These are phyloP conservation scores for Candida tetrigidarum DNA, from an alignment of 1,139 yeast species.

Conservation along the genomic window DNA sequence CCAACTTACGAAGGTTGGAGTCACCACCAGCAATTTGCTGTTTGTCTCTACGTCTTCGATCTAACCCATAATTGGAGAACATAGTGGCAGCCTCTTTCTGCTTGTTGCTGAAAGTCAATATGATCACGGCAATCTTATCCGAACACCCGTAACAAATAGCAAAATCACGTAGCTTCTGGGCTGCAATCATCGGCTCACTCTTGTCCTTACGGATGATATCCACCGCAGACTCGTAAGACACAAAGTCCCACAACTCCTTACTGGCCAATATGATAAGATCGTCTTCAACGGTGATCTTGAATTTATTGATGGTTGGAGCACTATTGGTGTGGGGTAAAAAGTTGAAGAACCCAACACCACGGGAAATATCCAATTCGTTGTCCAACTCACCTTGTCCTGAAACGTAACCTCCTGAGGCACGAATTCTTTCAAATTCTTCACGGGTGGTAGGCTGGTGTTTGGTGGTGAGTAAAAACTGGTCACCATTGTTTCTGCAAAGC, in stretches of 20 bases:
- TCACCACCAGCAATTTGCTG: slow-evolving; percentile 64
- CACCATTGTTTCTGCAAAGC: slow-evolving; percentile 81
- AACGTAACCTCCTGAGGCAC: slow-evolving; percentile 92
- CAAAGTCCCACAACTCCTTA: slow-evolving; percentile 81
- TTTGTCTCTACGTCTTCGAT: slow-evolving; percentile 60
- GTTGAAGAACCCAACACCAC: slow-evolving; percentile 92
- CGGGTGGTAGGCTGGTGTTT: slow-evolving; percentile 86
- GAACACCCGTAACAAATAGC: slow-evolving; percentile 92
- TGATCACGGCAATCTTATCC: slow-evolving; percentile 84
- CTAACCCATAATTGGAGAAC: slow-evolving; percentile 15
- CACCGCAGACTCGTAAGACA: slow-evolving; percentile 84
- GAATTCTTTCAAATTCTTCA: slow-evolving; percentile 81
- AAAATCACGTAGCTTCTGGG: slow-evolving; percentile 90
- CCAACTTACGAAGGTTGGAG: slow-evolving; percentile 78
- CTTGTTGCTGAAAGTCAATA: slow-evolving; percentile 63
- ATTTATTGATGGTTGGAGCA: slow-evolving; percentile 76
- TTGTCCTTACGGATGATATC: slow-evolving; percentile 86
- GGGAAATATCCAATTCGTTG: slow-evolving; percentile 78
- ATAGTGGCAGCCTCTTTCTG: slow-evolving; percentile 29
- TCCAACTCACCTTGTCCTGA: slow-evolving; percentile 85
- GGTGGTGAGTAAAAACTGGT: slow-evolving; percentile 69
- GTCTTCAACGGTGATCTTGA: slow-evolving; percentile 68
- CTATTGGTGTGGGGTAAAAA: slow-evolving; percentile 88
- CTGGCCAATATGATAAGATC: slow-evolving; percentile 90
- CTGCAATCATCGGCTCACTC: slow-evolving; percentile 88